Conservation (phyloP, 108 stramenopile genomes). For the Stephanodiscus triporus region DNA sequence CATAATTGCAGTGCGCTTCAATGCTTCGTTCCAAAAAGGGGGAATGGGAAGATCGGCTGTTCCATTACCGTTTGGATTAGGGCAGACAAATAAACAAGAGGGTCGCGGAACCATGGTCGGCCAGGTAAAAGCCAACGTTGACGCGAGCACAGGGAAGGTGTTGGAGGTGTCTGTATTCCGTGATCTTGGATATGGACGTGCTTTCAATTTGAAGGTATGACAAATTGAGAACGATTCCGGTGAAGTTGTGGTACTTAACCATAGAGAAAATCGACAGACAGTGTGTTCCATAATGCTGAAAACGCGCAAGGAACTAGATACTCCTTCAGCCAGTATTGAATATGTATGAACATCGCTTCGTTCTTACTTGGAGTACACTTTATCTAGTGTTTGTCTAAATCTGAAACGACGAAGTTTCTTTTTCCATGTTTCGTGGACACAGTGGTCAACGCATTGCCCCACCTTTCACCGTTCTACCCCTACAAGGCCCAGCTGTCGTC, state of each 20-base stretch:
- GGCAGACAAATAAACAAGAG: conserved; percentile 68
- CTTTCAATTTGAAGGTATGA: conserved; percentile 76
- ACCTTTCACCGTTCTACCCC: conserved; percentile 64
- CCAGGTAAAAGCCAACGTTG: conserved; percentile 83
- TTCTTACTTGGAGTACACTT: background rate
- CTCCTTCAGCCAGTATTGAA: background rate
- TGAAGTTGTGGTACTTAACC: background rate
- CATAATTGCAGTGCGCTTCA: conserved; percentile 77
- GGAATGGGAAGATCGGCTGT: conserved; percentile 64
- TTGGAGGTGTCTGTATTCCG: conserved; percentile 75
- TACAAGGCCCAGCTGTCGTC: conserved; percentile 83
- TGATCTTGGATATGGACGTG: conserved; percentile 87
- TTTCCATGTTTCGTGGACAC: background rate
- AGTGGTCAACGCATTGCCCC: conserved; percentile 77
- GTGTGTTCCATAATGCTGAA: background rate
- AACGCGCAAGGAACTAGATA: background rate
- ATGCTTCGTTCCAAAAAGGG: conserved; percentile 77
- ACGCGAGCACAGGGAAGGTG: conserved; percentile 68
- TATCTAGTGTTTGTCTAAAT: background rate
- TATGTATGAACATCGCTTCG: background rate
- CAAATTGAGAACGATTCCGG: conserved; percentile 12
- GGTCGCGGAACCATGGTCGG: conserved; percentile 88
- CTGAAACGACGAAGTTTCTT: background rate
- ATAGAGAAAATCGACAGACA: background rate
- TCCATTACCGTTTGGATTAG: conserved; percentile 78